Conservation (phyloP, 2,329 filamentous ascomycete genomes). For the Pochonia chlamydosporia region DNA sequence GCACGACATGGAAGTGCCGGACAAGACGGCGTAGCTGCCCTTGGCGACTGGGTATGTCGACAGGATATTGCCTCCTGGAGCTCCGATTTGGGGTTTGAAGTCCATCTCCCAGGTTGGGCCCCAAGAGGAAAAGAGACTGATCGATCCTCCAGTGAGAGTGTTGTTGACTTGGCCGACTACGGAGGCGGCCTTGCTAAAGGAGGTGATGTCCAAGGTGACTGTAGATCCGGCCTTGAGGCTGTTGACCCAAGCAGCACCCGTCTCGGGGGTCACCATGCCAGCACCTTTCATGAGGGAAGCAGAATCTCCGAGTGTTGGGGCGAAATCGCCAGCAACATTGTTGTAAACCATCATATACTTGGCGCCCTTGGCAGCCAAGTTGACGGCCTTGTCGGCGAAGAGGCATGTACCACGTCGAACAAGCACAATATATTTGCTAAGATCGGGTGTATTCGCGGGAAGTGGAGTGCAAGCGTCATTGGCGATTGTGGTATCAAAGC, state of each 20-base stretch:
- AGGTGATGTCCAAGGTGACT: not conserved
- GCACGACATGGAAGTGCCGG: slow-evolving; percentile 56
- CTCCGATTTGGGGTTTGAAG: slow-evolving; percentile 48
- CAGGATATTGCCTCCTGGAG: slow-evolving; percentile 50
- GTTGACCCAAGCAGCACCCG: too few species aligned
- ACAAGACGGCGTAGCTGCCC: slow-evolving; percentile 45
- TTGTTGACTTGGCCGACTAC: slow-evolving; percentile 7
- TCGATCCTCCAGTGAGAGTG: slow-evolving; percentile 37
- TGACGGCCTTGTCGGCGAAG: not conserved
- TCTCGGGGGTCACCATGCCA: too few species aligned
- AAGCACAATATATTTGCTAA: slow-evolving; percentile 47
- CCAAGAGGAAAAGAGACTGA: slow-evolving; percentile 50
- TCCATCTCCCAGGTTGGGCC: slow-evolving; percentile 54
- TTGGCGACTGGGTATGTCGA: slow-evolving; percentile 44
- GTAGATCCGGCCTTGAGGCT: too few species aligned
- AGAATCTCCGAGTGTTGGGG: not conserved
- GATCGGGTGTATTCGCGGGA: slow-evolving; percentile 42
- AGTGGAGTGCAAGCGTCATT: slow-evolving; percentile 26
- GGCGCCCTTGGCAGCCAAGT: slow-evolving; percentile 19
- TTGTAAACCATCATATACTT: slow-evolving; percentile 45
- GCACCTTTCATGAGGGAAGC: too few species aligned
- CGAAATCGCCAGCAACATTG: slow-evolving; percentile 11
- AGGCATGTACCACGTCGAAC: slow-evolving; percentile 33
- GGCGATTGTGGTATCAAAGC: slow-evolving; percentile 27
- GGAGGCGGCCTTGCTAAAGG: not conserved